These are phyloP conservation scores for Trichoderma asperelloides DNA, from an alignment of 495 filamentous ascomycete species.

Conservation along the genomic window DNA sequence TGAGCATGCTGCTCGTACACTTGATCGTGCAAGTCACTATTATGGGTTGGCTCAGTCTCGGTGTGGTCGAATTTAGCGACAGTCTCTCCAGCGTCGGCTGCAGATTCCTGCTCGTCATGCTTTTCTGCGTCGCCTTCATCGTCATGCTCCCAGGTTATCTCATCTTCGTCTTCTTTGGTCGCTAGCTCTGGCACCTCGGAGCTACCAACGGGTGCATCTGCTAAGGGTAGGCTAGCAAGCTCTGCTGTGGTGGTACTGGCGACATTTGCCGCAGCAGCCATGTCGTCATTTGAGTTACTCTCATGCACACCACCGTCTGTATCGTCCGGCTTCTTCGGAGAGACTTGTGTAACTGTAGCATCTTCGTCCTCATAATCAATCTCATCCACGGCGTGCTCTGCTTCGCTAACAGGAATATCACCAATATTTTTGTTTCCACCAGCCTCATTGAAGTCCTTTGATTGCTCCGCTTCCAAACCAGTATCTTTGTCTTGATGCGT, in stretches of 20 bases:
- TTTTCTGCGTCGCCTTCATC: slow-evolving; percentile 38
- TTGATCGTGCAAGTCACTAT: neutral
- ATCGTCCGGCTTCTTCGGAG: neutral
- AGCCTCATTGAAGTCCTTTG: neutral
- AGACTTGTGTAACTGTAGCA: neutral
- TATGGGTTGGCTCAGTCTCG: neutral
- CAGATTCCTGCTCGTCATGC: slow-evolving; percentile 29
- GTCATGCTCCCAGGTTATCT: slow-evolving; percentile 19
- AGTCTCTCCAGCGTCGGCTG: neutral
- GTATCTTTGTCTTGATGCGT: neutral
- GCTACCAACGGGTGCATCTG: neutral
- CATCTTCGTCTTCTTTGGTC: slow-evolving; percentile 23
- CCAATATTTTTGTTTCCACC: neutral
- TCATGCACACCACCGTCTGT: neutral
- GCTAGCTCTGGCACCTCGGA: slow-evolving; percentile 20
- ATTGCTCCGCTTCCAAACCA: neutral
- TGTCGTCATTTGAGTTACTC: neutral
- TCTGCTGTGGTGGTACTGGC: neutral
- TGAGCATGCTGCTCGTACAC: neutral
- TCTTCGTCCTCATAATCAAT: slow-evolving; percentile 17
- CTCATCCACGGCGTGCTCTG: slow-evolving; percentile 14
- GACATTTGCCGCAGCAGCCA: neutral
- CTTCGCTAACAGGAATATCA: neutral
- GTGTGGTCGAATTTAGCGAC: neutral
- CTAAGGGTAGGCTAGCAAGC: neutral